Conservation (phyloP, 371 early-diverging fungal species). For the Nematocida ironsii region DNA sequence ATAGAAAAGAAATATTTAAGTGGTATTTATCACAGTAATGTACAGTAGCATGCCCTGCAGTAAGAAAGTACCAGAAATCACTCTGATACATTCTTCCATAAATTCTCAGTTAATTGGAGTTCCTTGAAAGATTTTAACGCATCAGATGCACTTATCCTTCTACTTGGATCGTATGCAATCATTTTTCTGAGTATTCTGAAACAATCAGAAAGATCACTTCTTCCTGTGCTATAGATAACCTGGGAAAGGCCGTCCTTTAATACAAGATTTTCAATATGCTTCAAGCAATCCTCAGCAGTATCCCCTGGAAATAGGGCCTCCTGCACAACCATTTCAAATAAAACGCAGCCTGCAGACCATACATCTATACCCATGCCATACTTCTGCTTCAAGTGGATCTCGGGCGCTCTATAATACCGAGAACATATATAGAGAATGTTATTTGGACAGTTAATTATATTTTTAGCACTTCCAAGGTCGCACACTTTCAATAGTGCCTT, state of each 20-base stretch:
- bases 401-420: slow-evolving; percentile 94
- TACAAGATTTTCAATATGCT: slow-evolving; percentile 7
- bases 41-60: too few species aligned
- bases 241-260: background rate
- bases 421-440: slow-evolving; percentile 96
- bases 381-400: slow-evolving; percentile 82
- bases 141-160: slow-evolving; percentile 79
- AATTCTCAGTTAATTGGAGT: background rate
- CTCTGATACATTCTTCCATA: too few species aligned
- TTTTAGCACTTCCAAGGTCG: slow-evolving; percentile 97
- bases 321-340: slow-evolving; percentile 78
- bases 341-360: slow-evolving; percentile 95
- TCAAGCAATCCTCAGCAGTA: slow-evolving; percentile 8
- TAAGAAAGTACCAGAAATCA: too few species aligned
- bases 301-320: slow-evolving; percentile 20
- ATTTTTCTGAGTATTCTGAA: slow-evolving; percentile 82
- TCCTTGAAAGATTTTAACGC: slow-evolving; percentile 72
- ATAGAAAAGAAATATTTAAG: too few species aligned
- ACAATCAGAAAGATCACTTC: slow-evolving; percentile 27
- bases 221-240: background rate
- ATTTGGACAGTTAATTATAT: slow-evolving; percentile 81
- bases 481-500: slow-evolving; percentile 83
- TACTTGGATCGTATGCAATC: slow-evolving; percentile 81
- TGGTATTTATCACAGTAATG: too few species aligned
- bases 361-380: slow-evolving; percentile 91